These are phyloP conservation scores for Xylaria sp. DNA, from an alignment of 2,329 filamentous ascomycete genomes.

Conservation along the genomic window DNA sequence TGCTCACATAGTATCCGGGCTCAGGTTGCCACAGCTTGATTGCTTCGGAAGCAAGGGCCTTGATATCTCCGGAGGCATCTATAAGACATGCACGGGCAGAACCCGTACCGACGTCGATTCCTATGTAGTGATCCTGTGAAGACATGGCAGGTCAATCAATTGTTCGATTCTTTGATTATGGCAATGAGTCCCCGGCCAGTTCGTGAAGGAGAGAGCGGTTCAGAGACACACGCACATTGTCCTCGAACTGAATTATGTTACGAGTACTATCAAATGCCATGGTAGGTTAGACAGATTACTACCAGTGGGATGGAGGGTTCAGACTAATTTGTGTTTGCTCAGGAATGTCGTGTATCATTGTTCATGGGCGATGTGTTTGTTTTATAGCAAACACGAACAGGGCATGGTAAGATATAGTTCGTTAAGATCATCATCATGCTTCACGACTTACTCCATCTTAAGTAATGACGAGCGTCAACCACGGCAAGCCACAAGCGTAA, in stretches of 20 bases:
- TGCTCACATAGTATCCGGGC: slow-evolving; percentile 72
- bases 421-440: background rate
- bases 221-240: slow-evolving; percentile 37
- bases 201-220: background rate
- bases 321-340: background rate
- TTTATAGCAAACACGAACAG: slow-evolving; percentile 11
- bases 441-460: slow-evolving; percentile 32
- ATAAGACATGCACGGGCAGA: slow-evolving; percentile 96
- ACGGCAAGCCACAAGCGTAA: slow-evolving; percentile 25
- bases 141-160: slow-evolving; percentile 33
- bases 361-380: background rate
- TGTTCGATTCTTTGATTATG: background rate
- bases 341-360: background rate
- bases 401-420: background rate
- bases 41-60: slow-evolving; percentile 72
- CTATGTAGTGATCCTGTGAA: slow-evolving; percentile 68
- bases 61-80: slow-evolving; percentile 87
- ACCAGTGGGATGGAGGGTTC: background rate
- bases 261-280: slow-evolving; percentile 37
- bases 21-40: slow-evolving; percentile 83
- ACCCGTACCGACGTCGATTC: slow-evolving; percentile 95
- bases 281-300: slow-evolving; percentile 22
- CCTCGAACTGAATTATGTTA: slow-evolving; percentile 42
- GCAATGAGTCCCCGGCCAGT: background rate
- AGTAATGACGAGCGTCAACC: slow-evolving; percentile 22